These are phyloP conservation scores for Oryza nivara DNA, from an alignment of 176 grass and related monocot species.

Conservation along the genomic window DNA sequence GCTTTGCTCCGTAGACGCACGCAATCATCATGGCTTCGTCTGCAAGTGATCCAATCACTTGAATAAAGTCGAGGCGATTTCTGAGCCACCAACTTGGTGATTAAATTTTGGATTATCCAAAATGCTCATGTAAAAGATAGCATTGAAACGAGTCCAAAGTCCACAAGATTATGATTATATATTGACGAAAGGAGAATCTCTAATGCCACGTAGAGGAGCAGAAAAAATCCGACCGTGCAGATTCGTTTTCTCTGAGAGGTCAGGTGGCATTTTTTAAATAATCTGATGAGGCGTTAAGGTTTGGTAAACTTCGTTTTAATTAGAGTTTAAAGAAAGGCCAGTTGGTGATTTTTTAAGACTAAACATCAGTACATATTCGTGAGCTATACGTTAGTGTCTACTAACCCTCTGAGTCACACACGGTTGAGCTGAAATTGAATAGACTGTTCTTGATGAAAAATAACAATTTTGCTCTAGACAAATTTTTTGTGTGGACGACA, in stretches of 20 bases:
- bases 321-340: neutral
- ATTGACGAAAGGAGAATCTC: neutral
- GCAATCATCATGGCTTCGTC: neutral
- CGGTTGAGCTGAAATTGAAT: neutral
- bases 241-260: too few species aligned
- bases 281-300: neutral
- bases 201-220: neutral
- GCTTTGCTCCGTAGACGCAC: conserved; percentile 2
- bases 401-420: neutral
- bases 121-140: neutral
- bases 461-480: neutral
- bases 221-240: too few species aligned
- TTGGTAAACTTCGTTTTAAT: neutral
- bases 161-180: neutral
- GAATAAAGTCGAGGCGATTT: conserved; percentile 21
- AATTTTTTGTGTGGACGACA: neutral
- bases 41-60: neutral
- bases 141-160: neutral
- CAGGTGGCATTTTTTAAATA: neutral
- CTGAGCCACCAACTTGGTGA: neutral
- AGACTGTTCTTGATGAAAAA: neutral
- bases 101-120: neutral
- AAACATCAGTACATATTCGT: neutral
- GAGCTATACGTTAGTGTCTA: neutral
- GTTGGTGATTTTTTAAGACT: neutral